Conservation (phyloP, 345 rosid species). For the Ceriops decandra region DNA sequence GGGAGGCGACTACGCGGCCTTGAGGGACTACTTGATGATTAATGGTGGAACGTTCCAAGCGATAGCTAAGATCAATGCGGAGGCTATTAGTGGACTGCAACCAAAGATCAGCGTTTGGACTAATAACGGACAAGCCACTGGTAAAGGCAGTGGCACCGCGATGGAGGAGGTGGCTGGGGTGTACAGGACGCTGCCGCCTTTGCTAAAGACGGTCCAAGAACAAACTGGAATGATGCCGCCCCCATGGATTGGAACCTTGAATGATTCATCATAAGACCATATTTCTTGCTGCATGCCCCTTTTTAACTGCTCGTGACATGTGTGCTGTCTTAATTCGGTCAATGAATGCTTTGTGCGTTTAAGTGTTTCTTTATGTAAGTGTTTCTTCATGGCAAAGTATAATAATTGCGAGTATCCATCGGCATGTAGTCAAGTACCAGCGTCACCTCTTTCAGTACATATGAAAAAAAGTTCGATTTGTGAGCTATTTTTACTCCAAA, state of each 20-base stretch:
- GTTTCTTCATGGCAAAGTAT: no score
- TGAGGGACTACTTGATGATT: conserved; percentile 65
- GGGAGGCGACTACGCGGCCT: conserved; percentile 47
- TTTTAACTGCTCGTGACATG: no score
- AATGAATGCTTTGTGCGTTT: no score
- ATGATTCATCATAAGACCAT: not conserved
- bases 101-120: conserved; percentile 79
- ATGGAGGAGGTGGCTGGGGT: conserved; percentile 72
- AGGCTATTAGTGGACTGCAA: conserved; percentile 54
- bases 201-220: conserved; percentile 69
- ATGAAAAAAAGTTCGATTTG: no score
- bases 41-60: conserved; percentile 46
- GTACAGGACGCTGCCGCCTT: conserved; percentile 63
- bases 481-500: no score
- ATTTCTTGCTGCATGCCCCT: no score
- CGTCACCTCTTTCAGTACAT: no score
- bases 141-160: conserved; percentile 20
- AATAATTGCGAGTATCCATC: no score
- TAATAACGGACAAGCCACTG: conserved; percentile 17
- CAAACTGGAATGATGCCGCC: conserved; percentile 84
- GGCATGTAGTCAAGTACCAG: no score
- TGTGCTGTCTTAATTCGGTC: no score
- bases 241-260: conserved; percentile 49
- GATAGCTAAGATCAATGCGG: conserved; percentile 54
- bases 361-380: no score